Conservation (phyloP, 2,329 filamentous ascomycete species). For the Eutypella sp. region DNA sequence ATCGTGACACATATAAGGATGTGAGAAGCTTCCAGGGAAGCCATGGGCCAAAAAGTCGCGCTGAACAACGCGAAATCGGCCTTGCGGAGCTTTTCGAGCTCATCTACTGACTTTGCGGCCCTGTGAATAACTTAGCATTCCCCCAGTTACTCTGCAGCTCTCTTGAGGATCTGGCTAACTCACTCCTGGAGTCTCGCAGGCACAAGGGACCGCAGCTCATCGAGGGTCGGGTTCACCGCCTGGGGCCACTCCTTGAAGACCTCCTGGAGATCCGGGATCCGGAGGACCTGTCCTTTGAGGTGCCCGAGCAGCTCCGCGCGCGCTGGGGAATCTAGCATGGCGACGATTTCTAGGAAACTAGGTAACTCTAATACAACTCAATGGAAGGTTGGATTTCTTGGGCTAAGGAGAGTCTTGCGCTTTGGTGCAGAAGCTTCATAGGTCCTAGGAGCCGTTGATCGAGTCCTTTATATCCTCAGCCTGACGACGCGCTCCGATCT, state of each 20-base stretch:
- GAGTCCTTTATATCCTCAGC: too few species aligned
- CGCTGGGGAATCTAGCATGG: background rate
- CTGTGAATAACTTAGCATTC: background rate
- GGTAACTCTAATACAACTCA: too few species aligned
- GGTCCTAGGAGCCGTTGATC: too few species aligned
- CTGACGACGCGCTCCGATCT: too few species aligned
- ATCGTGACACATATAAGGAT: background rate
- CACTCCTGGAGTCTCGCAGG: background rate
- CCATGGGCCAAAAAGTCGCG: background rate
- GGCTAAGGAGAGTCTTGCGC: too few species aligned
- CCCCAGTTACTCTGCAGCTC: too few species aligned
- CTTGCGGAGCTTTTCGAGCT: background rate
- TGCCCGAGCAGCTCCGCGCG: background rate
- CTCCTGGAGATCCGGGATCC: background rate
- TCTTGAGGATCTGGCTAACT: background rate
- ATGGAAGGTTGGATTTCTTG: too few species aligned
- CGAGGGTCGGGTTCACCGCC: background rate
- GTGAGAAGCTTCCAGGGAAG: background rate
- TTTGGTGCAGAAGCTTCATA: too few species aligned
- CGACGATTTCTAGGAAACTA: background rate
- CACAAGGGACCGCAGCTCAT: background rate
- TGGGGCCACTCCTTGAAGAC: background rate
- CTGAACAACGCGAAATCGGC: background rate
- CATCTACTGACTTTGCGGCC: background rate
- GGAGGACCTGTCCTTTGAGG: background rate